phyloP scores from a whole-genome alignment of 2,329 filamentous ascomycete genomes.

The Aspergillus neoniger region DNA sequence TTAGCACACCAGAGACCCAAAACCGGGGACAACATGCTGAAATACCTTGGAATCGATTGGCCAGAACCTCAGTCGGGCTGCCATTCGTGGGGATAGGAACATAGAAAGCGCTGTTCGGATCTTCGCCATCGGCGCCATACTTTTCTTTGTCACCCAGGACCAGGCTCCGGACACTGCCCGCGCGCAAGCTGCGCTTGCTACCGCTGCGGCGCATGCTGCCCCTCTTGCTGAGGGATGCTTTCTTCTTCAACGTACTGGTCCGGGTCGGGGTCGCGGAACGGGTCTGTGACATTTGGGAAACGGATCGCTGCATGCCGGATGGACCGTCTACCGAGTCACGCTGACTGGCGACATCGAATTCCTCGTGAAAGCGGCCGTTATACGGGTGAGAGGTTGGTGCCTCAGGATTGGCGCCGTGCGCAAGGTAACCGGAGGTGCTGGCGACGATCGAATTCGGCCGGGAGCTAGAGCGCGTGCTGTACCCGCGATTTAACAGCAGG shows the following conservation, averaged over 20 bases:
- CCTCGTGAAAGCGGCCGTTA: conserved; percentile 43
- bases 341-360: conserved; percentile 38
- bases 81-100: conserved; percentile 86
- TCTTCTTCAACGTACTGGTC: conserved; percentile 85
- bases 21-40: background rate
- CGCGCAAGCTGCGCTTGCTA: conserved; percentile 78
- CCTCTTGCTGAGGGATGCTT: conserved; percentile 71
- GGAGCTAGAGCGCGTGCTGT: conserved; percentile 37
- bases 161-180: conserved; percentile 83
- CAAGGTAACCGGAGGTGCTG: conserved; percentile 36
- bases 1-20: conserved; percentile 17
- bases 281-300: conserved; percentile 46
- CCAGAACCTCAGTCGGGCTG: conserved; percentile 83
- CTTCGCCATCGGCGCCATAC: conserved; percentile 50
- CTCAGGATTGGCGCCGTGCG: conserved; percentile 35
- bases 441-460: conserved; percentile 46
- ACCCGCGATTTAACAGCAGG: conserved; percentile 34
- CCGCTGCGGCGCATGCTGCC: conserved; percentile 75
- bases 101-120: conserved; percentile 78
- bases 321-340: conserved; percentile 39
- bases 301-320: conserved; percentile 39
- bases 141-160: conserved; percentile 65
- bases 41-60: conserved; percentile 84
- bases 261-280: conserved; percentile 47
- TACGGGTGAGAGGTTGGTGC: conserved; percentile 32